Conservation (phyloP, 2,329 filamentous ascomycete genomes). For the Beauveria caledonica region DNA sequence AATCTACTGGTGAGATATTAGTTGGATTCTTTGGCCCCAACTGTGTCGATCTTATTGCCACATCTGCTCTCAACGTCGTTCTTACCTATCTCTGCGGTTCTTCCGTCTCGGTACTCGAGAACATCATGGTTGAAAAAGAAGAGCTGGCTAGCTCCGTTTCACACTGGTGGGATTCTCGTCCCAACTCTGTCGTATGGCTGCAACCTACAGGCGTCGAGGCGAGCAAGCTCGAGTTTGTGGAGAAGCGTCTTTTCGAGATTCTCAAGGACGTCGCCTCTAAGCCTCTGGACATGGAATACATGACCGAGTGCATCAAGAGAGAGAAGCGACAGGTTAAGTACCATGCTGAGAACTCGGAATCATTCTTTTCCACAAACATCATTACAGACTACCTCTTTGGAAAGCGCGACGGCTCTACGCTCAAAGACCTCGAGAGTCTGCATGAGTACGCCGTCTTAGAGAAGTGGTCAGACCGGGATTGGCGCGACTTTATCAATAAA, state of each 20-base stretch:
- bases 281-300: constrained; percentile 80
- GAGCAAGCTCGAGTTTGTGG: constrained; percentile 72
- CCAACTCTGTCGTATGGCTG: constrained; percentile 77
- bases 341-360: constrained; percentile 70
- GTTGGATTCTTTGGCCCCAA: constrained; percentile 82
- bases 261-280: constrained; percentile 73
- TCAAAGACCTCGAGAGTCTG: constrained; percentile 50
- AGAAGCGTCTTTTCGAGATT: constrained; percentile 77
- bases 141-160: constrained; percentile 81
- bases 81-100: constrained; percentile 87
- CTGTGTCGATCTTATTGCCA: constrained; percentile 59
- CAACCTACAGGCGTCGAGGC: constrained; percentile 81
- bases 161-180: constrained; percentile 70
- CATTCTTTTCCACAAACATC: constrained; percentile 75
- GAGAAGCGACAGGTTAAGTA: constrained; percentile 77
- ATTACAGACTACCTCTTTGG: constrained; percentile 93
- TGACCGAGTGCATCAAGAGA: constrained; percentile 77
- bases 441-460: constrained; percentile 61
- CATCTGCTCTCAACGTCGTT: constrained; percentile 69
- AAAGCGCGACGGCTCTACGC: constrained; percentile 69
- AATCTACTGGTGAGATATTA: constrained; percentile 81
- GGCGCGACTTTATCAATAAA: constrained; percentile 71
- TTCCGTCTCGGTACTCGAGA: constrained; percentile 86
- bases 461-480: constrained; percentile 74
- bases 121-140: constrained; percentile 85